Evolutionary conservation across 768 basidiomycete species (phyloP).

Genomic region (Rhizopogon vesiculosus): DNA sequence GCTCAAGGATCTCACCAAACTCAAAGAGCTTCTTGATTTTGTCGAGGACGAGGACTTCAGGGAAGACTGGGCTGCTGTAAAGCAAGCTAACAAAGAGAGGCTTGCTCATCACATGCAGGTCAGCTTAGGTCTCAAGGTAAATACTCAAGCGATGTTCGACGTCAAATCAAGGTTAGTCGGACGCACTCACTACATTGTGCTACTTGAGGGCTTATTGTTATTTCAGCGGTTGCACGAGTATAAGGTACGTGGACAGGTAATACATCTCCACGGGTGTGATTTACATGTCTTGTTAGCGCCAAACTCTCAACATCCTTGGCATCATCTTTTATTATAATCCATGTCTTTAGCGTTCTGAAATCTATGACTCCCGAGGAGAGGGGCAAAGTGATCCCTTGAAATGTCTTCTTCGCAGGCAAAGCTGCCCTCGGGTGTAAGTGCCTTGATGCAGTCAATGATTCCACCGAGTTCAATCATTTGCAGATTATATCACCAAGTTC

Average conservation of each 20-base stretch:
- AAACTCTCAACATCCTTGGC: constrained; percentile 93
- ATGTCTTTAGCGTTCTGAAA: constrained; percentile 73
- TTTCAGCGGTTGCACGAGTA: constrained; percentile 86
- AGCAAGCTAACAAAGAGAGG: constrained; percentile 87
- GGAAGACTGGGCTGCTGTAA: constrained; percentile 77
- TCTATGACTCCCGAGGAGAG: constrained; percentile 71
- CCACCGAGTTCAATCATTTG: constrained; percentile 4
- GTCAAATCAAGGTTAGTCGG: constrained; percentile 73
- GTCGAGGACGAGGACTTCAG: constrained; percentile 74
- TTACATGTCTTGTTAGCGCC: constrained; percentile 51
- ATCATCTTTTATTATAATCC: background rate
- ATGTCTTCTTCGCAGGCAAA: constrained; percentile 97
- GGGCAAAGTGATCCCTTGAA: constrained; percentile 74
- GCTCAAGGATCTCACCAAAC: constrained; percentile 78
- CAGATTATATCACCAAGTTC: constrained; percentile 85
- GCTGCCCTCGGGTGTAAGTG: constrained; percentile 86
- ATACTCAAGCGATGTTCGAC: constrained; percentile 81
- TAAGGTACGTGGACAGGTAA: constrained; percentile 45
- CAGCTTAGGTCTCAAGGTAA: constrained; percentile 65
- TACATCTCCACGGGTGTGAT: background rate
- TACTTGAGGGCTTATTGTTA: constrained; percentile 2
- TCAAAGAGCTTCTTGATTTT: constrained; percentile 71
- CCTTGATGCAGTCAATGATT: background rate
- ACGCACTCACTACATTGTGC: background rate
- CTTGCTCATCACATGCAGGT: constrained; percentile 72